phyloP scores from a whole-genome alignment of 441 rosid species.

The Gossypium aridum region DNA sequence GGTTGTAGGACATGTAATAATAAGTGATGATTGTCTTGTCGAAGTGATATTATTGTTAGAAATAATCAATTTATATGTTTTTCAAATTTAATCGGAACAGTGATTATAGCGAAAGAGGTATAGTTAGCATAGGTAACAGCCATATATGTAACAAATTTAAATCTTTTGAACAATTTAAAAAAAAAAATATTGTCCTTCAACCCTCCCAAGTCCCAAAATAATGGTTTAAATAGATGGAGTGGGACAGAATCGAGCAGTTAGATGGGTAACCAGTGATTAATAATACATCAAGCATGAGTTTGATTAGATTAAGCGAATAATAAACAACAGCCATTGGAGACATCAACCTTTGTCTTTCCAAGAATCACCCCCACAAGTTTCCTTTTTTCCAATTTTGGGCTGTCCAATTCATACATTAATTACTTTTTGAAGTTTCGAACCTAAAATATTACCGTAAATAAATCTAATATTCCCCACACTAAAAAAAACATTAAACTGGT shows the following conservation, averaged over 20 bases:
- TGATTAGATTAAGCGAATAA: constrained; percentile 7
- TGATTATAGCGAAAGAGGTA: no score
- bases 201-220: not conserved
- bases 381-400: constrained; percentile 17
- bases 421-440: not conserved
- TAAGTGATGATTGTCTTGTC: no score
- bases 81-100: no score
- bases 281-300: not conserved
- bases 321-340: constrained; percentile 11
- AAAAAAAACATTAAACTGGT: not conserved
- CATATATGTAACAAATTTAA: no score
- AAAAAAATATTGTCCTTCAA: no score
- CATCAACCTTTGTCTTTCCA: constrained; percentile 9
- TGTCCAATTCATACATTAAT: constrained; percentile 2
- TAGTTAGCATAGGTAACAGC: no score
- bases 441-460: not conserved
- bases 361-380: not conserved
- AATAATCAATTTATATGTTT: no score
- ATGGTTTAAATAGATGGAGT: not conserved
- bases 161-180: no score
- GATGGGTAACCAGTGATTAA: not conserved
- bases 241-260: constrained; percentile 19
- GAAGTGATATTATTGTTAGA: no score
- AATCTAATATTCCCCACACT: not conserved
- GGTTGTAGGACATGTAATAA: no score